Percentiles rank a stretch among this genome's conserved stretches.
Conservation (phyloP, 768 basidiomycete genomes). For the Suillus occidentalis region DNA sequence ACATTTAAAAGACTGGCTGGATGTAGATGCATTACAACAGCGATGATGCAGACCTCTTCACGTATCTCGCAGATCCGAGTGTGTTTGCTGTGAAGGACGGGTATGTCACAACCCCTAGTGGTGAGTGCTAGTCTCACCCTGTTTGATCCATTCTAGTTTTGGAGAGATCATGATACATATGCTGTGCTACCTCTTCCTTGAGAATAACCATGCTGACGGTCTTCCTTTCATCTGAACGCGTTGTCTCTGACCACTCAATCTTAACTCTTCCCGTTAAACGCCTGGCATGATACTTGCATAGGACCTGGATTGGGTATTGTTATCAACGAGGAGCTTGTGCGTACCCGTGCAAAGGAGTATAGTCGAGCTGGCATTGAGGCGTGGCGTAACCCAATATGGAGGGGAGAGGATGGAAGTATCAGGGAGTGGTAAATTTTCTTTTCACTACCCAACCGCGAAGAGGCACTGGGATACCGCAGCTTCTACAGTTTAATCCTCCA, state of each 20-base stretch:
- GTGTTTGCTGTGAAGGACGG: conserved; percentile 57
- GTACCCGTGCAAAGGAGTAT: conserved; percentile 23
- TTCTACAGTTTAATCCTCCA: neutral
- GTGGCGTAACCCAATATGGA: conserved; percentile 45
- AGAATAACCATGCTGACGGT: neutral
- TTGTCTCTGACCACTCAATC: neutral
- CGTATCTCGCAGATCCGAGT: conserved; percentile 52
- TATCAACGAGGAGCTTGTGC: conserved; percentile 58
- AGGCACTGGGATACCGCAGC: neutral
- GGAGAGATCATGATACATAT: neutral
- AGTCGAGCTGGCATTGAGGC: conserved; percentile 17
- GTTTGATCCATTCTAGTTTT: neutral
- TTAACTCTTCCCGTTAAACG: neutral
- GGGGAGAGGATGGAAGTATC: conserved; percentile 53
- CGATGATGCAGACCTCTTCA: conserved; percentile 57
- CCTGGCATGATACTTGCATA: conserved; percentile 16
- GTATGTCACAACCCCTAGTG: conserved; percentile 44
- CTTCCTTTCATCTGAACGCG: neutral
- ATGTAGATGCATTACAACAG: conserved; percentile 64
- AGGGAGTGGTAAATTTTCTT: conserved; percentile 48
- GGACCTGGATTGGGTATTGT: conserved; percentile 62
- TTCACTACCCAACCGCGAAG: neutral
- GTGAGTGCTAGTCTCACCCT: conserved; percentile 24
- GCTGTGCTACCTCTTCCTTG: neutral
- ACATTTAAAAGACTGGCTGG: neutral